A percentile compares a stretch with the other conserved stretches of the same genome.
Evolutionary conservation across 768 basidiomycete species (phyloP).

Genomic region (Rossbeevera mucosa): DNA sequence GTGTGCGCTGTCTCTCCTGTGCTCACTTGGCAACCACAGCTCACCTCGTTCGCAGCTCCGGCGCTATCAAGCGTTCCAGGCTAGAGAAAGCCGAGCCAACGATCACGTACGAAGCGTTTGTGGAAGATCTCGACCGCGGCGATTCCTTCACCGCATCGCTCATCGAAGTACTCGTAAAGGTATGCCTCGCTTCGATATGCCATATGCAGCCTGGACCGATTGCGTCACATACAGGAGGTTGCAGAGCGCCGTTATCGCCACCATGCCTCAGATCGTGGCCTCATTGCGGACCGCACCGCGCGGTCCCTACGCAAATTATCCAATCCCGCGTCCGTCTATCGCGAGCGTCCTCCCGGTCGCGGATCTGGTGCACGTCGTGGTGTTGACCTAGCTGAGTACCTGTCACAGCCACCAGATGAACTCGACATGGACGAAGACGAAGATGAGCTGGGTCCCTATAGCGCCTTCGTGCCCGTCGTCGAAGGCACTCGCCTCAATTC

Average conservation of each 20-base stretch:
- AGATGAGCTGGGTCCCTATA: conserved; percentile 51
- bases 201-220: conserved; percentile 3
- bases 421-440: conserved; percentile 64
- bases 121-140: conserved; percentile 70
- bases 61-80: conserved; percentile 64
- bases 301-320: conserved; percentile 57
- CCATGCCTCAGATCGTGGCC: conserved; percentile 46
- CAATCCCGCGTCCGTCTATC: conserved; percentile 50
- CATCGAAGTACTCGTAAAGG: conserved; percentile 75
- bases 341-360: conserved; percentile 39
- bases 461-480: conserved; percentile 29
- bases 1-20: conserved; percentile 49
- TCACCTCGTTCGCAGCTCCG: conserved; percentile 44
- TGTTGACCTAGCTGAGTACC: conserved; percentile 47
- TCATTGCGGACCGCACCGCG: conserved; percentile 66
- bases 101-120: conserved; percentile 72
- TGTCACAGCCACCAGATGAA: conserved; percentile 49
- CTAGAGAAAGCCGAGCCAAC: conserved; percentile 60
- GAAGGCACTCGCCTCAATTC: conserved; percentile 57
- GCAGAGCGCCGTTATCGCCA: conserved; percentile 65
- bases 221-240: conserved; percentile 51
- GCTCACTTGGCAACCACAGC: not conserved
- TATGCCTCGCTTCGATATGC: conserved; percentile 30
- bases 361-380: conserved; percentile 28
- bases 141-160: conserved; percentile 77